Conservation (phyloP, 257 asterid species). For the Echites panduratus region DNA sequence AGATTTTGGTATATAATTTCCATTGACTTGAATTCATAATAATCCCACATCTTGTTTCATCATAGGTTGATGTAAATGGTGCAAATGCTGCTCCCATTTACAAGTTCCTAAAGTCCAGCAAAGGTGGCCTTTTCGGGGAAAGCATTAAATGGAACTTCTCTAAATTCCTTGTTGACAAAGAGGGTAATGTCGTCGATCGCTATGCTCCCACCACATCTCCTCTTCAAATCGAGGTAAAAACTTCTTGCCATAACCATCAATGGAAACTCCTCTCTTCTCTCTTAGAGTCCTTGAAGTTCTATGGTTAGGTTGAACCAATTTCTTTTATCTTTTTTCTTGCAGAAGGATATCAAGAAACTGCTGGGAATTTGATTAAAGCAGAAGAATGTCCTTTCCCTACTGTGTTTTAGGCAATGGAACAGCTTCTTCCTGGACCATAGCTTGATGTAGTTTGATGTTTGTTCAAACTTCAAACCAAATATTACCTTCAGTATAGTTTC, state of each 20-base stretch:
- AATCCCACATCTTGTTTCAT: neutral
- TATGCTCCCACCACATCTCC: constrained; percentile 90
- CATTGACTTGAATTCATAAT: neutral
- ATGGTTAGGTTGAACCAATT: neutral
- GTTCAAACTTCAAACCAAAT: neutral
- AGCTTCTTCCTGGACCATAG: neutral
- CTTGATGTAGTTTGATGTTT: neutral
- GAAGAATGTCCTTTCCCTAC: neutral
- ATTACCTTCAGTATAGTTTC: neutral
- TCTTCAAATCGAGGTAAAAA: constrained; percentile 84
- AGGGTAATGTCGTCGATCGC: constrained; percentile 76
- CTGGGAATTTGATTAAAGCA: constrained; percentile 43
- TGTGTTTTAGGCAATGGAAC: neutral
- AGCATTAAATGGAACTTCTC: constrained; percentile 83
- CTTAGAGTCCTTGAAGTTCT: neutral
- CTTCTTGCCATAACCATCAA: too few relatives aligned
- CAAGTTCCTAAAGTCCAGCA: constrained; percentile 65
- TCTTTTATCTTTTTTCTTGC: constrained; percentile 24
- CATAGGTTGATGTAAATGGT: constrained; percentile 82
- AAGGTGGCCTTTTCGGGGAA: constrained; percentile 73
- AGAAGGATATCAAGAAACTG: constrained; percentile 91
- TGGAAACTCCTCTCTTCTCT: too few relatives aligned
- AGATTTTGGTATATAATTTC: neutral
- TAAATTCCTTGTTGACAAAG: constrained; percentile 74
- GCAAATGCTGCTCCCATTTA: constrained; percentile 60